phyloP scores from a whole-genome alignment of 441 rosid genomes.

The Mallotus repandus region DNA sequence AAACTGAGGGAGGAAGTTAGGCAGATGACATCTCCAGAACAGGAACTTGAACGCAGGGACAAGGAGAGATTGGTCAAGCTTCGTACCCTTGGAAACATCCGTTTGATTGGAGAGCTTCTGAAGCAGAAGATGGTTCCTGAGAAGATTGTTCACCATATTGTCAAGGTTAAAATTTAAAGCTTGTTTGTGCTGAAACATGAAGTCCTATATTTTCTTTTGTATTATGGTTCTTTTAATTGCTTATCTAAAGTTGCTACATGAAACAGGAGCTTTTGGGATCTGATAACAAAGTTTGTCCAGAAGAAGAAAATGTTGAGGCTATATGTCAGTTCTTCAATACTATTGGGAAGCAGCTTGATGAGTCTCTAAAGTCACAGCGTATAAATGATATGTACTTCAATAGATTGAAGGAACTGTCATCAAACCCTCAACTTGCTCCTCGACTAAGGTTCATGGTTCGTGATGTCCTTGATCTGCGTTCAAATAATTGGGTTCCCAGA shows the following conservation, averaged over 20 bases:
- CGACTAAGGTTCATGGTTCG: too few relatives aligned
- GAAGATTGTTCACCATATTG: too few relatives aligned
- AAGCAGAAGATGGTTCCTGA: too few relatives aligned
- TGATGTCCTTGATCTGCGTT: too few relatives aligned
- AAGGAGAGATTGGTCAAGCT: slow-evolving; percentile 73
- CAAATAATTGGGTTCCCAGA: slow-evolving; percentile 12
- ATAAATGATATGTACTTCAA: slow-evolving; percentile 63
- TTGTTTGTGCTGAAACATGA: background rate
- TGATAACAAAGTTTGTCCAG: slow-evolving; percentile 59
- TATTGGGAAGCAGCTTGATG: slow-evolving; percentile 88
- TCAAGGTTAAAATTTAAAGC: too few relatives aligned
- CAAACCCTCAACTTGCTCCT: too few relatives aligned
- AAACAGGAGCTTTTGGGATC: slow-evolving; percentile 76
- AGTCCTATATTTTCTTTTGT: background rate
- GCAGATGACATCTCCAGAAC: slow-evolving; percentile 74
- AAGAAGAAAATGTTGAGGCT: slow-evolving; percentile 88
- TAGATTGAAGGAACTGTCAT: slow-evolving; percentile 56
- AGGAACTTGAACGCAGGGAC: slow-evolving; percentile 78
- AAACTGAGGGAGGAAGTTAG: slow-evolving; percentile 64
- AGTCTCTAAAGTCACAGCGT: slow-evolving; percentile 57
- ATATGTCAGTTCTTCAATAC: slow-evolving; percentile 77
- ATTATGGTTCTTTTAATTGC: slow-evolving; percentile 3
- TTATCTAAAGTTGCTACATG: slow-evolving; percentile 14
- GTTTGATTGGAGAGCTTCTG: too few relatives aligned
- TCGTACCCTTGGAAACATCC: slow-evolving; percentile 37